Conservation (phyloP, 768 basidiomycete genomes). For the Leccinum ochraceum region DNA sequence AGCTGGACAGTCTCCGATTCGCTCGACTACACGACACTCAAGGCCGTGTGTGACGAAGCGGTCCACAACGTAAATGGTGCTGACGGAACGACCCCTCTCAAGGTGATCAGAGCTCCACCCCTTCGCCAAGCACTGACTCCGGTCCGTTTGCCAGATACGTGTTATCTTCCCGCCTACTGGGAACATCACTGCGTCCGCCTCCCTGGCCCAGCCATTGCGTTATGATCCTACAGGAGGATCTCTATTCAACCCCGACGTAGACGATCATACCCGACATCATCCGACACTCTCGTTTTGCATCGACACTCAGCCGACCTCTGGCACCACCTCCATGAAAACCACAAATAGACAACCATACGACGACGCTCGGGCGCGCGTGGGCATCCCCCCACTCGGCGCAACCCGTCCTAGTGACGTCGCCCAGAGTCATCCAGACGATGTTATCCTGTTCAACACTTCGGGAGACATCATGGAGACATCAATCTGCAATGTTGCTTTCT, state of each 20-base stretch:
- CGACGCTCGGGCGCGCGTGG: slow-evolving; percentile 58
- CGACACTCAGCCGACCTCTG: slow-evolving; percentile 54
- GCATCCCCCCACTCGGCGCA: slow-evolving; percentile 38
- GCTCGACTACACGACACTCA: slow-evolving; percentile 43
- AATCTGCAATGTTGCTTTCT: slow-evolving; percentile 72
- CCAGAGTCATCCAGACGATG: slow-evolving; percentile 44
- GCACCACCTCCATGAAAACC: slow-evolving; percentile 66
- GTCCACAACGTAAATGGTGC: slow-evolving; percentile 33
- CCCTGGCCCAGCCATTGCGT: slow-evolving; percentile 32
- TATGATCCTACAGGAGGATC: slow-evolving; percentile 43
- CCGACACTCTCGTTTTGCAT: slow-evolving; percentile 49
- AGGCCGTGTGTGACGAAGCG: slow-evolving; percentile 45
- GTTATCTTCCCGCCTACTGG: slow-evolving; percentile 47
- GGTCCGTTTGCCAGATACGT: slow-evolving; percentile 46
- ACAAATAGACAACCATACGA: slow-evolving; percentile 62
- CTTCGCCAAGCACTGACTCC: background rate
- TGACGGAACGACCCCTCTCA: slow-evolving; percentile 18
- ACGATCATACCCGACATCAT: slow-evolving; percentile 27
- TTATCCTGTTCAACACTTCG: slow-evolving; percentile 60
- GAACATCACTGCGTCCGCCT: slow-evolving; percentile 36
- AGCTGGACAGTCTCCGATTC: slow-evolving; percentile 43
- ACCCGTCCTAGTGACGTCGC: background rate
- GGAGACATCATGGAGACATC: slow-evolving; percentile 62
- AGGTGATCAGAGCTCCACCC: slow-evolving; percentile 15
- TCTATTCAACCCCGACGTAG: slow-evolving; percentile 36